Evolutionary conservation across 1,139 yeast genomes (phyloP), one percentile per base, ranked within the genome.

Genomic region (Nematodospora anomalae): DNA sequence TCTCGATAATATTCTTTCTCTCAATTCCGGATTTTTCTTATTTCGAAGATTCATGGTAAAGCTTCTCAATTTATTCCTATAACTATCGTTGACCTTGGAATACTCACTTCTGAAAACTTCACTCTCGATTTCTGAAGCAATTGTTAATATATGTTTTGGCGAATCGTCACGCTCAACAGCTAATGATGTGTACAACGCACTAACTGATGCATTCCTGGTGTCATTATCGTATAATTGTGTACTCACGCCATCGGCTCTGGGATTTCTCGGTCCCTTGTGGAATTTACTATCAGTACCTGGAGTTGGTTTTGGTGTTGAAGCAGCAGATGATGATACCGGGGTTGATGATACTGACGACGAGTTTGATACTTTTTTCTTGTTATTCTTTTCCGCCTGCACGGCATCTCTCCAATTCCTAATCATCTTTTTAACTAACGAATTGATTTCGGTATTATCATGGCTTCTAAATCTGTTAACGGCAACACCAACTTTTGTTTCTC

Each of bases 401-500:
- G 83, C 83, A 42, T 89, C 97, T 58, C 89, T 87, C 98, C 98
- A 92, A 29, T 74, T 71, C 51, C 80, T 78, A 52, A 92, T 89
- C 69, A 88, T 86, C 51, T 78, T 79, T 60, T 85, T 86, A 22
- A 90, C 97, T 35, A 84, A 64, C 5, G 76, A 64, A 12, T 81
- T 72, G 33, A 92, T 80, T 43, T 83, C 86, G 16, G 71, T 51
- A 56, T 85, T 87, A 16, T 69, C 53, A 46, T 86, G 86, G 8
- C 83, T 65, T 49, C 95, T 76, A 54, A 83, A 79, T 62, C 88
- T 89, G 64, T 94, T 94, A 32, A 92, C 97, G 5, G 92, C 94
- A 16, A 92, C 94, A 43, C 98, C 98, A n/a, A 92, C 92, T 60
- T 88, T 89, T n/a, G 98, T 92, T 56, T 90, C 84, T 54, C 96